A percentile compares a stretch with the other conserved stretches of the same genome.
Evolutionary conservation across 2,329 filamentous ascomycete species (phyloP).

Genomic region (Xylaria hypoxylon): DNA sequence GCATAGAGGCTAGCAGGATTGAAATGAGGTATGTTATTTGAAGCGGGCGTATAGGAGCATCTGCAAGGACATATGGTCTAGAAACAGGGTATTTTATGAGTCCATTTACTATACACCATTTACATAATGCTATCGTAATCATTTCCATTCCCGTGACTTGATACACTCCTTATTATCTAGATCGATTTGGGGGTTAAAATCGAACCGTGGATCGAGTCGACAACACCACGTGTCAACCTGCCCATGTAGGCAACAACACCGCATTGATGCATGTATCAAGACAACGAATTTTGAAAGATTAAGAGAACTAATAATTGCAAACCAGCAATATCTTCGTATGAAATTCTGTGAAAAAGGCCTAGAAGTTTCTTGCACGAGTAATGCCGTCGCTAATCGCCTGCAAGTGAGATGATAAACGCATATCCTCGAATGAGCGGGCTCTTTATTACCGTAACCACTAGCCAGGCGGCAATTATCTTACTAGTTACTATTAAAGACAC

Average conservation of each 20-base stretch:
- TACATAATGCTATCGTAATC: background rate
- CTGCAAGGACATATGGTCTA: background rate
- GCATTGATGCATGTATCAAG: background rate
- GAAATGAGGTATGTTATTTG: slow-evolving; percentile 6
- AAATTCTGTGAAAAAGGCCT: background rate
- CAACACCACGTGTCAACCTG: background rate
- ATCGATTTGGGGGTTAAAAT: background rate
- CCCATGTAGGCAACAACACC: background rate
- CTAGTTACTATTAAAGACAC: slow-evolving; percentile 1
- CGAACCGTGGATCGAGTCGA: background rate
- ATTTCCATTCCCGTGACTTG: background rate
- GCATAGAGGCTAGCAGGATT: background rate
- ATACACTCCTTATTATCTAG: background rate
- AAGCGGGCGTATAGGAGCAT: slow-evolving; percentile 24
- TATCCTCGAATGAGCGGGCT: background rate
- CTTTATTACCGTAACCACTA: background rate
- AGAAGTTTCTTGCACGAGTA: background rate
- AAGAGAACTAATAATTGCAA: background rate
- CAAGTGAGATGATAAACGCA: background rate
- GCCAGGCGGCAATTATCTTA: background rate
- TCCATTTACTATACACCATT: background rate
- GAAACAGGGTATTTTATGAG: slow-evolving; percentile 2
- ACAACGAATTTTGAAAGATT: background rate
- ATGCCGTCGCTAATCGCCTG: background rate
- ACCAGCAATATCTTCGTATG: background rate